Evolutionary conservation across 2,329 filamentous ascomycete species (phyloP), one percentile per base, ranked within the genome.

Genomic region (Graphilbum ipis-grandicollis): DNA sequence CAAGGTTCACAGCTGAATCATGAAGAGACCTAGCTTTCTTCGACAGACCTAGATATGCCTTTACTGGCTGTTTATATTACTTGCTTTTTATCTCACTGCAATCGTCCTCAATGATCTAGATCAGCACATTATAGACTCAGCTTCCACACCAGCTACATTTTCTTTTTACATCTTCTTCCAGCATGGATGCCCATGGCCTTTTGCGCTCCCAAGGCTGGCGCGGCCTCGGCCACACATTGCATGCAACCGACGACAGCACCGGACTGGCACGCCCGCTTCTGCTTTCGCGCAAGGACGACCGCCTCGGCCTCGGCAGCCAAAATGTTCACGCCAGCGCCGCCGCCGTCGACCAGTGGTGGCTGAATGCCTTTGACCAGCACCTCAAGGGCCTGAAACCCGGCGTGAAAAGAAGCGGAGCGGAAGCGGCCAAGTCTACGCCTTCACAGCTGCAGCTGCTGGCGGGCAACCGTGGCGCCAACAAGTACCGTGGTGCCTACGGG

Each of bases 261-360:
- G 88, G 88, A 31, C 75, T 96, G 38, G 74, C 76, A 19, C 81
- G 80, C 47, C 88, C 88, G 5, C 68, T 96, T 21, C 73, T 93
- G 28, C 69, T 93, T 39, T 75, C 79, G 41, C 78, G 81, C 48
- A 93, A 93, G 57, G 68, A 77, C 48, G 80, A 93, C 55, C 79
- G 70, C 21, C 66, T 81, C 37, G 88, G 88, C 19, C 63, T 96
- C 5, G 88, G 88, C 38, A 75, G 81, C 52, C 84, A 82, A 54
- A 63, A 66, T 40, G 66, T 73, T 40, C 68, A 74, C 43, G 64
- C 65, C 45, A 69, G 66, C 21, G 71, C 67, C 47, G 66, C 66
- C 43, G 71, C 68, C 18, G 71, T 66, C 47, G 88, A 94, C 52
- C 85, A 93, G 54, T 98, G 90, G 90, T 98, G 90, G 90, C 67